Percentiles rank a stretch among this genome's conserved stretches.
These are phyloP conservation scores for Davidsoniella virescens DNA, from an alignment of 2,329 filamentous ascomycete species.

Conservation along the genomic window DNA sequence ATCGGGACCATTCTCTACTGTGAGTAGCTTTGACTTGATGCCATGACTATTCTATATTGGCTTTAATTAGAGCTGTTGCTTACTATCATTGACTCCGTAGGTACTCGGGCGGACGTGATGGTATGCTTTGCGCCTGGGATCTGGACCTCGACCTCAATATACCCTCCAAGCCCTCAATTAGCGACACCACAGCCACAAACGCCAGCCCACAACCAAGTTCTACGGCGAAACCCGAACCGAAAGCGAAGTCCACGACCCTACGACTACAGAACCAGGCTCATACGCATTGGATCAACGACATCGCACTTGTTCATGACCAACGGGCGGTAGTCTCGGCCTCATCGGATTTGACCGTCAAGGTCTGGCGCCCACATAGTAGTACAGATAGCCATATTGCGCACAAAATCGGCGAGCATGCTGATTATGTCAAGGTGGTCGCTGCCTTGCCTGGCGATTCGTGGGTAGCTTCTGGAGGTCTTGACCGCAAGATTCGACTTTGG, in stretches of 20 bases:
- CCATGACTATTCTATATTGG: slow-evolving; percentile 11
- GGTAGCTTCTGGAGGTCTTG: slow-evolving; percentile 87
- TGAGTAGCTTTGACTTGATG: slow-evolving; percentile 30
- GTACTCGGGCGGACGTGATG: slow-evolving; percentile 91
- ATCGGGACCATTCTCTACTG: slow-evolving; percentile 70
- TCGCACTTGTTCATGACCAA: slow-evolving; percentile 63
- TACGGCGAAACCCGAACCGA: slow-evolving; percentile 22
- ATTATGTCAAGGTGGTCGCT: slow-evolving; percentile 91
- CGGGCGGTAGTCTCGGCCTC: slow-evolving; percentile 73
- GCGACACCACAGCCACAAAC: slow-evolving; percentile 17
- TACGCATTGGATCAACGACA: slow-evolving; percentile 93
- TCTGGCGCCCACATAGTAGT: slow-evolving; percentile 63
- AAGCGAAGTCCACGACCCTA: slow-evolving; percentile 35
- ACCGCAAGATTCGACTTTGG: slow-evolving; percentile 86
- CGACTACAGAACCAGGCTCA: slow-evolving; percentile 55
- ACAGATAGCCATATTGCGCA: slow-evolving; percentile 36
- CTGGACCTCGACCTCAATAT: slow-evolving; percentile 51
- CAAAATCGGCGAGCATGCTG: slow-evolving; percentile 80
- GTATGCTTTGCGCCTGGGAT: slow-evolving; percentile 92
- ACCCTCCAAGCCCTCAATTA: slow-evolving; percentile 16
- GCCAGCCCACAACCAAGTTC: slow-evolving; percentile 14
- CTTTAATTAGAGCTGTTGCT: slow-evolving; percentile 13
- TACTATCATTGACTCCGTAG: slow-evolving; percentile 27
- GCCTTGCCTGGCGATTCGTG: slow-evolving; percentile 53
- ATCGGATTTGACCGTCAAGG: slow-evolving; percentile 83